Base-by-base conservation (phyloP, 2,329 filamentous ascomycete genomes). In the Colletotrichum karsti region DNA sequence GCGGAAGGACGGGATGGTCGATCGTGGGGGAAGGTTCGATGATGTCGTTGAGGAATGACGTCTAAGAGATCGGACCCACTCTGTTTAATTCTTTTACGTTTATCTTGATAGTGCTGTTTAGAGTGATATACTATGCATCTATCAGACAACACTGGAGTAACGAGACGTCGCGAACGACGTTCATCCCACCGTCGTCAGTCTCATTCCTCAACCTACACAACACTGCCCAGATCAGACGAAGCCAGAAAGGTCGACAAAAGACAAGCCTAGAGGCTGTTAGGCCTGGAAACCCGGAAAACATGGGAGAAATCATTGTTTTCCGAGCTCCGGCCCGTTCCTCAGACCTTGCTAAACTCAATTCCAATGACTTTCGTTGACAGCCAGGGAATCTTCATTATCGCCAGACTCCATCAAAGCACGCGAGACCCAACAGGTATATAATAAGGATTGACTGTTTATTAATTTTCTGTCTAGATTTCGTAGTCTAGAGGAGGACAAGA, bases 381-480 rank as follows among this genome's bases (percentile, higher is more conserved):
- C 26, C 26, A 5, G 7, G 18, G 18, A 20, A 4, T 30, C 10
- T 42, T 20, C n/a, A 37, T n/a, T 24, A 2, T n/a, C n/a, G n/a
- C n/a, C n/a, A 20, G 8, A 18, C 3, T 13, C 15, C 18, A 7
- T 6, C 3, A 20, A 8, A 18, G 22, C n/a, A 35, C 39, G n/a
- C n/a, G n/a, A 33, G 13, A 24, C 15, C 18, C 37, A 28, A n/a
- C 13, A 41, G 20, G 12, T 55, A 28, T 10, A 20, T 24, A 53
- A 7, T 35, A 68, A 68, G 15, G 61, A 68, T 59, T 42, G 65
- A 68, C 61, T 54, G 12, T 58, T 68, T 67, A 53, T 66, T 61
- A 7, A 55, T 55, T 53, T n/a, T n/a, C n/a, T n/a, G 26, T 51
- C 46, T 51, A 51, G 46, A 51, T 35, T 13, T 35, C 33, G 50